phyloP scores from a whole-genome alignment of 2,329 filamentous ascomycete genomes.

The Alternaria conjuncta region DNA sequence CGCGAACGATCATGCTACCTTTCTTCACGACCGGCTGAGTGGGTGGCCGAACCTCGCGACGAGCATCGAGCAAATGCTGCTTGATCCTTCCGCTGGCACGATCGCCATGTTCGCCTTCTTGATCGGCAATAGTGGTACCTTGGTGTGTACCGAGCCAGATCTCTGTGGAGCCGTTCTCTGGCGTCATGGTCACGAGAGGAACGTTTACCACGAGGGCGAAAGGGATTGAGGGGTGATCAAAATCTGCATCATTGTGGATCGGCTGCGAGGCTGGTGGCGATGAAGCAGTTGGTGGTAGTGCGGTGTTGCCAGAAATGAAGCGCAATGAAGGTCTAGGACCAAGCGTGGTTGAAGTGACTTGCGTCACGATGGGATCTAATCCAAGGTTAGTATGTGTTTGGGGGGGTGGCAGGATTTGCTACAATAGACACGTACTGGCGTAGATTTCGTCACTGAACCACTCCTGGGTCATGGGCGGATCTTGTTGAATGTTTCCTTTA shows the following conservation, averaged over 20 bases:
- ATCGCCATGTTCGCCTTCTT: conserved; percentile 50
- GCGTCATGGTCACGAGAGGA: conserved; percentile 54
- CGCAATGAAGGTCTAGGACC: conserved; percentile 40
- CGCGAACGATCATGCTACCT: conserved; percentile 55
- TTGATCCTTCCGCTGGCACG: conserved; percentile 41
- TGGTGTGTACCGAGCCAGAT: conserved; percentile 59
- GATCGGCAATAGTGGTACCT: conserved; percentile 43
- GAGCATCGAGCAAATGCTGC: conserved; percentile 27
- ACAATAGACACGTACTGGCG: conserved; percentile 52
- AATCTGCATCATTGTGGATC: conserved; percentile 45
- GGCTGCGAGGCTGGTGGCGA: conserved; percentile 42
- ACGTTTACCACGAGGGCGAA: conserved; percentile 58
- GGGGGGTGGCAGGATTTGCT: not conserved
- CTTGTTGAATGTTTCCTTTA: conserved; percentile 67
- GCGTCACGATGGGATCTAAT: conserved; percentile 62
- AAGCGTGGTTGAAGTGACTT: conserved; percentile 59
- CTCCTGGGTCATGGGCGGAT: conserved; percentile 59
- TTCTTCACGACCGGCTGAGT: conserved; percentile 47
- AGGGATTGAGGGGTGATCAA: conserved; percentile 44
- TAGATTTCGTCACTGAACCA: conserved; percentile 54
- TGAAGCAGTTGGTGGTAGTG: conserved; percentile 54
- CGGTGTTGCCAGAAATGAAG: conserved; percentile 46
- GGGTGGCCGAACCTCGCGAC: conserved; percentile 24
- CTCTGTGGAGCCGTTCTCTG: conserved; percentile 58
- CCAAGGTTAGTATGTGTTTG: not conserved